phyloP scores from a whole-genome alignment of 1,284 basidiomycete genomes.

The Phellinidium pouzarii region DNA sequence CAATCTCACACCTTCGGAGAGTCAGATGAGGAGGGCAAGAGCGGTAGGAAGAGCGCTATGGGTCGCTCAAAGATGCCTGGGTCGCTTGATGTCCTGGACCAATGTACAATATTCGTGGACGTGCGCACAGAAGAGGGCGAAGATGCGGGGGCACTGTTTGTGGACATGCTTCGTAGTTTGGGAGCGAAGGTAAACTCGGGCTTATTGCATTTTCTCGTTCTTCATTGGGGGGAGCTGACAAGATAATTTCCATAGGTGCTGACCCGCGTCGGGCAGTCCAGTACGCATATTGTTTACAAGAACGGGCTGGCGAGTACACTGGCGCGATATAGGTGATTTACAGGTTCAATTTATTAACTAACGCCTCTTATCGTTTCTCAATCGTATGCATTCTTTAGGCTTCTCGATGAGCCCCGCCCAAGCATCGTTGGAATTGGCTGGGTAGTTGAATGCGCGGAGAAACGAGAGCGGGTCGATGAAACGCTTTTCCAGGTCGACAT shows the following conservation, averaged over 20 bases:
- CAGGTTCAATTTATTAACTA: not conserved
- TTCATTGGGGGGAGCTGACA: not conserved
- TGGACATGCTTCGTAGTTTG: conserved; percentile 74
- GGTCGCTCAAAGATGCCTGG: conserved; percentile 24
- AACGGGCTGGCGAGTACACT: conserved; percentile 77
- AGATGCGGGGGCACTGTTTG: conserved; percentile 77
- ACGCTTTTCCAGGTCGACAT: conserved; percentile 62
- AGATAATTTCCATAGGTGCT: conserved; percentile 39
- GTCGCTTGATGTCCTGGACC: conserved; percentile 48
- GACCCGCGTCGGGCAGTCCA: conserved; percentile 61
- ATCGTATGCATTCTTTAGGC: conserved; percentile 28
- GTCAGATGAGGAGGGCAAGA: conserved; percentile 10
- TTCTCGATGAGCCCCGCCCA: conserved; percentile 64
- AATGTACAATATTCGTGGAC: conserved; percentile 85
- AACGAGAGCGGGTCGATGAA: conserved; percentile 60
- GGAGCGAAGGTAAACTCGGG: conserved; percentile 71
- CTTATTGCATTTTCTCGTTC: not conserved
- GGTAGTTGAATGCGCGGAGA: conserved; percentile 83
- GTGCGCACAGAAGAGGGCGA: conserved; percentile 83
- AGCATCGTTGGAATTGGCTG: conserved; percentile 84
- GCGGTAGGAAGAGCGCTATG: conserved; percentile 5
- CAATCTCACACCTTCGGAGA: not conserved
- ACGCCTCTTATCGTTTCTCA: not conserved
- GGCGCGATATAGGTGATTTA: conserved; percentile 57
- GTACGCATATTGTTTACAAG: conserved; percentile 90